Percentiles rank a stretch among this genome's conserved stretches.
phyloP scores from a whole-genome alignment of 2,329 filamentous ascomycete species.

The Elsinoe necatrix region DNA sequence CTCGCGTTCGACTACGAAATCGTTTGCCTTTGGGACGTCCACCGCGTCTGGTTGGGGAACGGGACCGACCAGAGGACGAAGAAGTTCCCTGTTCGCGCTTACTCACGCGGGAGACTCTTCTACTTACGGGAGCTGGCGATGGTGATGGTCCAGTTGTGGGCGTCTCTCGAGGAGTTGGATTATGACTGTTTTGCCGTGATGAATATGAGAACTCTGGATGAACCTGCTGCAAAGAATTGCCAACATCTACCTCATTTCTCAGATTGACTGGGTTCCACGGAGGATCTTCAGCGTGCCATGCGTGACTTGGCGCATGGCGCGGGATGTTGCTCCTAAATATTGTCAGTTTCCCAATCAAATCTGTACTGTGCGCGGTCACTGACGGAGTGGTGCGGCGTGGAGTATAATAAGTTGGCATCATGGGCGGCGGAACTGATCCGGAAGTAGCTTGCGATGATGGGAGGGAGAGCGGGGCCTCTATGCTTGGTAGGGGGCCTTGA shows the following conservation, averaged over 20 bases:
- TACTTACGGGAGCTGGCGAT: background rate
- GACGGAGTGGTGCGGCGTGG: background rate
- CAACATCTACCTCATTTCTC: background rate
- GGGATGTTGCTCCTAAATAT: background rate
- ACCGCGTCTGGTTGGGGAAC: background rate
- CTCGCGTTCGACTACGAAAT: background rate
- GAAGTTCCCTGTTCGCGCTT: background rate
- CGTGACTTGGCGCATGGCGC: background rate
- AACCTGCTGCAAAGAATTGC: background rate
- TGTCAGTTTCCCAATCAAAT: background rate
- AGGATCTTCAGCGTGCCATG: background rate
- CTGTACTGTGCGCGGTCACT: background rate
- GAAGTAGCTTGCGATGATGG: constrained; percentile 6
- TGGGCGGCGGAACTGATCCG: background rate
- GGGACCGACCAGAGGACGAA: background rate
- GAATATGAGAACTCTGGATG: background rate
- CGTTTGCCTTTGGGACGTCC: background rate
- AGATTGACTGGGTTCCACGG: background rate
- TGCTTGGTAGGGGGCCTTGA: background rate
- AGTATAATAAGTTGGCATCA: background rate
- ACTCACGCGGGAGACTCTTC: background rate
- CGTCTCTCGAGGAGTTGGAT: background rate
- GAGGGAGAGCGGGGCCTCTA: background rate
- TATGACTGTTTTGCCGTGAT: background rate
- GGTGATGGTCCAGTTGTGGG: background rate